Base-by-base conservation (phyloP, 2,329 filamentous ascomycete genomes). In the Hortaea werneckii region DNA sequence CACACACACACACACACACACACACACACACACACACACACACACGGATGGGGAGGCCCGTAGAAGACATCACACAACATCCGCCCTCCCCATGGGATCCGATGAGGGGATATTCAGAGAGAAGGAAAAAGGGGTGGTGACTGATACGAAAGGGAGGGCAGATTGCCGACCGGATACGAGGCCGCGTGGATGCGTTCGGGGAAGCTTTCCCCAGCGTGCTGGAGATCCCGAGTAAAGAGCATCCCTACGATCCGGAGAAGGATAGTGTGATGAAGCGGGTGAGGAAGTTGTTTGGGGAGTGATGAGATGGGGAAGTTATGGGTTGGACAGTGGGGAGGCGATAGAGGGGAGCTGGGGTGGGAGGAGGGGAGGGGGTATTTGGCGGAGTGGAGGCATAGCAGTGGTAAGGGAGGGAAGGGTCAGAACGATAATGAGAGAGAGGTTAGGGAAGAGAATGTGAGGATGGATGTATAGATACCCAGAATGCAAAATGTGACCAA, bases 221-320 rank as follows among this genome's bases (percentile, higher is more conserved):
- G 47, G 92, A 98, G 68, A 96, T 98, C 50, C 92, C 92, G 26
- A 94, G 87, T 71, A 98, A 98, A 75, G 92, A 98, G 66, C 92
- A 98, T 66, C 92, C 92, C 2, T 98, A 98, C 64, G 90, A 98
- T 60, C 92, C 92, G 0, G 92, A 98, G 70, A 98, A 98, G 74
- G 92, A 98, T 67, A 96, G 90, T 63, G 90, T 98, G 38, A 67
- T 98, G 69, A 85, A 89, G 70, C 78, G 92, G 55, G 92, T 98
- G 54, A 73, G 79, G 64, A 79, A 82, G 59, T 61, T 86, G 52
- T 83, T 83, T 67, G 80, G 80, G 54, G 80, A 89, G 71, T 89
- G 55, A 32, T 35, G 32, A 20, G 20, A 20, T 20, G 20, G 20
- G 37, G 32, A 12, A 37, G 32, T 37, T 42, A n/a, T 6, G 28